Base-by-base conservation (phyloP, 768 basidiomycete genomes). In the Macrolepiota albuminosa region DNA sequence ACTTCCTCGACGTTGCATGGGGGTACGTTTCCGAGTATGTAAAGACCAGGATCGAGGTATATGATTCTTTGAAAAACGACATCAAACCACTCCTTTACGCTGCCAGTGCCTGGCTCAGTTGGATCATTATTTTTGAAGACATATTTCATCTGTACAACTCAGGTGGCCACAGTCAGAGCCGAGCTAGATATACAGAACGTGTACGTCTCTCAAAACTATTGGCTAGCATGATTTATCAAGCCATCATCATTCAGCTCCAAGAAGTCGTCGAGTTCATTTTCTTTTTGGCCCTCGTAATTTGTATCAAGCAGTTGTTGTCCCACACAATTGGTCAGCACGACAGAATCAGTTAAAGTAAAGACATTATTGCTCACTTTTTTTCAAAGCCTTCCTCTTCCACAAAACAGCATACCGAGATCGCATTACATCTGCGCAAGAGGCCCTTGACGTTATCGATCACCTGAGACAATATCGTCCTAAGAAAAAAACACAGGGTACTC, bases 351-450 rank as follows among this genome's bases (percentile, higher is more conserved):
- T 21, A 31, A 26, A 8, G 21, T 51, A 21, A 3, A 60, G 33
- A 6, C 21, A 36, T 33, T 11, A 14, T 24, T 62, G 31, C 53
- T 46, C 26, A 51, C 14, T 46, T 13, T 21, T 21, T 43, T 14
- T 53, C 26, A 4, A 40, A 78, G 89, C 90, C 0, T 88, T 89
- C 65, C 78, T 81, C 21, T 93, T 93, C 71, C 89, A 92, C 69
- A 82, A 78, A n/a, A 86, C 82, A 3, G 91, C 91, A 10, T 93
- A 84, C 69, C 80, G 78, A 64, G 90, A 92, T 37, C 88, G 90
- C 52, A 73, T 91, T 5, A 78, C 83, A 10, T 72, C 75, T n/a
- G 79, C 91, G 6, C 72, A 76, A 58, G 71, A 76, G 43, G 76
- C 84, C 1, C 76, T 91, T 4, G 69, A 68, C 3, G 83, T 84